These are phyloP conservation scores for Diaporthe australafricana DNA, from an alignment of 2,329 filamentous ascomycete genomes.

Conservation along the genomic window DNA sequence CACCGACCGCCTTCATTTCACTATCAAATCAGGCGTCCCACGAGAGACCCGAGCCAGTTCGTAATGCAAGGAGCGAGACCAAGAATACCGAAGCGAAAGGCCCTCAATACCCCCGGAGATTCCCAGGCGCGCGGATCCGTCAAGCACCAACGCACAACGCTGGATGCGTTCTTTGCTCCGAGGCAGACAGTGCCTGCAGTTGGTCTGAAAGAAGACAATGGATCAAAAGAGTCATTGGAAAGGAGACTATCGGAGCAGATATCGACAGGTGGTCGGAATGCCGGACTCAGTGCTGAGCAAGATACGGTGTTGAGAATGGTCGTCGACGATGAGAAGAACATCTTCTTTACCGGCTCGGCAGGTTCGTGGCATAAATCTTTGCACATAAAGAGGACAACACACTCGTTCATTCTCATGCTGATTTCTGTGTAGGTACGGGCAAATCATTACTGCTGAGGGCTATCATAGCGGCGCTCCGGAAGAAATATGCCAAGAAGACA, in stretches of 20 bases:
- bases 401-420: neutral
- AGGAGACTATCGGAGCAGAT: no score
- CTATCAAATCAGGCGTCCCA: neutral
- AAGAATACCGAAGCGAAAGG: conserved; percentile 2
- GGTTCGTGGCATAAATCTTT: neutral
- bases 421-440: conserved; percentile 67
- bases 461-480: conserved; percentile 74
- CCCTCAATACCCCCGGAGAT: neutral
- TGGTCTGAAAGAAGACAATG: no score
- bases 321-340: conserved; percentile 73
- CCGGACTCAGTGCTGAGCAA: conserved; percentile 74
- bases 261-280: no score
- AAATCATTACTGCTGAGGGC: conserved; percentile 81
- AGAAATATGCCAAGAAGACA: conserved; percentile 70
- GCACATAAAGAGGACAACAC: rapidly evolving
- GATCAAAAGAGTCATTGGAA: neutral
- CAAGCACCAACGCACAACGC: neutral
- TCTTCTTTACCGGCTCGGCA: conserved; percentile 82
- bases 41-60: neutral
- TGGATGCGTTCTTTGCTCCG: conserved; percentile 25
- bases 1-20: neutral
- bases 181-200: neutral
- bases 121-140: neutral
- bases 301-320: conserved; percentile 74
- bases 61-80: neutral